Evolutionary conservation across 805 yeast genomes (phyloP), one percentile per base, ranked within the genome.

Genomic region (Ascoidea rubescens): DNA sequence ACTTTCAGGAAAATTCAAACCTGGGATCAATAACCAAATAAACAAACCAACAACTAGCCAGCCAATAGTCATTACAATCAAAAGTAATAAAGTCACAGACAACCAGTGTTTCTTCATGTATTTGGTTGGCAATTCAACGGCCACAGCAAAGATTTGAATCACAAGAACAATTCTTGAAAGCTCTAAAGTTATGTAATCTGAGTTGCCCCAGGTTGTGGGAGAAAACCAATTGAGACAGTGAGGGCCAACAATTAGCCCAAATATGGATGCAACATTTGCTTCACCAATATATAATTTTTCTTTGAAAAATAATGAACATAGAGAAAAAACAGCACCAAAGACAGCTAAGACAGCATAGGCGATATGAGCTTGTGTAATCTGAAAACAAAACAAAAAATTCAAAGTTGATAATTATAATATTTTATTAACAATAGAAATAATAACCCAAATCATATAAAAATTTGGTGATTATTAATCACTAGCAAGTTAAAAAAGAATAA

Each of bases 121-220:
- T 63, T 85, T 86, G 53, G 86, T 79, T 16, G 97, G 97, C 65
- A 89, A 71, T 66, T 89, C 97, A 42, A 89, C 97, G 1, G 96
- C 95, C 21, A 87, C 95, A 7, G 96, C 96, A 60, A 89, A 91
- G 59, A 89, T 87, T 69, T 89, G 96, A 51, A 89, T 78, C 62
- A 91, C 82, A 59, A 89, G 70, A 3, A 88, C 91, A 14, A 89
- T 78, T 51, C 96, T 74, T 52, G 91, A 82, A 14, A 90, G 72
- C 61, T 89, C 97, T 57, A 88, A 70, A 0, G 96, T 89, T 57
- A 90, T 79, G 51, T 74, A 73, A 64, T 90, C 96, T 0, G 86
- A 67, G 61, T 88, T 83, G 0, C 95, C 95, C 97, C 97, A 89
- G 5, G 75, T 68, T 5, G 78, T 65, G 2, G 97, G 97, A 53